Conservation (phyloP, 2,329 filamentous ascomycete species). For the Xylaria sp. region DNA sequence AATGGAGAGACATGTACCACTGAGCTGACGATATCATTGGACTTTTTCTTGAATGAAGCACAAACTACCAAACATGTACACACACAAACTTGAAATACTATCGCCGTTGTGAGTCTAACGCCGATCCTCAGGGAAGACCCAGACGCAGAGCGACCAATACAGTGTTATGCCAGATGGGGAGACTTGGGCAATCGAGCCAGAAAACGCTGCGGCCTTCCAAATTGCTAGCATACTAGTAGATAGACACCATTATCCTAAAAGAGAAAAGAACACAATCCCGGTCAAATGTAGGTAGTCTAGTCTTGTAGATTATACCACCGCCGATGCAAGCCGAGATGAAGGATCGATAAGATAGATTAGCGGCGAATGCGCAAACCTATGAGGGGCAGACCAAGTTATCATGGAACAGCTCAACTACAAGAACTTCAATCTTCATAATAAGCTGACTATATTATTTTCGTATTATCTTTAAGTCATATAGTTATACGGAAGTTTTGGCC, state of each 20-base stretch:
- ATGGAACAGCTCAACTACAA: background rate
- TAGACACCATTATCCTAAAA: no score
- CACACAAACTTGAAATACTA: background rate
- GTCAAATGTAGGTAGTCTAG: background rate
- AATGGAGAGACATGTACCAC: background rate
- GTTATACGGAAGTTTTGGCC: no score
- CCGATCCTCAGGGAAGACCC: background rate
- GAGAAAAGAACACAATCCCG: background rate
- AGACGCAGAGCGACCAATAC: background rate
- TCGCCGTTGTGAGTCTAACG: background rate
- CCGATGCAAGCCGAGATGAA: constrained; percentile 1
- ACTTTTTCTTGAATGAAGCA: background rate
- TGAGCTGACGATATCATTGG: background rate
- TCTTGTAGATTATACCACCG: background rate
- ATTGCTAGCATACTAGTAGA: no score
- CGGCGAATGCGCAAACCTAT: background rate
- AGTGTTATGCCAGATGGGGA: background rate
- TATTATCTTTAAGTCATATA: background rate
- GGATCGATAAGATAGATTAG: background rate
- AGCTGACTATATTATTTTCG: constrained; percentile 11
- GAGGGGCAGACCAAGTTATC: background rate
- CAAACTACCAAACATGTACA: background rate
- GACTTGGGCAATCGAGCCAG: background rate
- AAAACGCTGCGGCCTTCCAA: no score
- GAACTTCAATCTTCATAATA: background rate